A percentile compares a stretch with the other conserved stretches of the same genome.
Evolutionary conservation across 1,284 basidiomycete genomes (phyloP).

Genomic region (Ganoderma lingzhi): DNA sequence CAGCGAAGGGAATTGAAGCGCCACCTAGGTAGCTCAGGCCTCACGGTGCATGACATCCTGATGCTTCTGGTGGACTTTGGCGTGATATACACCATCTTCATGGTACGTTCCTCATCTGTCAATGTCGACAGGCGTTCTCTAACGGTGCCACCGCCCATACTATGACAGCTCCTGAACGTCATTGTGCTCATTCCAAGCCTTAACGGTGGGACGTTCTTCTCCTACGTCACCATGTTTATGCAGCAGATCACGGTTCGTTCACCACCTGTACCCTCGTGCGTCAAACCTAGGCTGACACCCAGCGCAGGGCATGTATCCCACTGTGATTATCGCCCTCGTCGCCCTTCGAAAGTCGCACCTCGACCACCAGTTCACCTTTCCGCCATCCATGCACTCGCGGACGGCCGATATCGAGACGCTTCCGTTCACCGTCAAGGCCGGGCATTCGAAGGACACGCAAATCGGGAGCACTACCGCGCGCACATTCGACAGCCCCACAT

Average conservation of each 20-base stretch:
- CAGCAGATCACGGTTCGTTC: conserved; percentile 20
- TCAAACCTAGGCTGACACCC: no score
- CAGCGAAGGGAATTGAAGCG: conserved; percentile 15
- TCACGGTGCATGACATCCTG: conserved; percentile 9
- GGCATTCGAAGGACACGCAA: not conserved
- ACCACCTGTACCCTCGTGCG: not conserved
- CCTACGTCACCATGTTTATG: conserved; percentile 21
- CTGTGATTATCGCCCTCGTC: conserved; percentile 21
- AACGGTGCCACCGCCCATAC: not conserved
- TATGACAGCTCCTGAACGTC: conserved; percentile 18
- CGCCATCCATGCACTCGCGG: not conserved
- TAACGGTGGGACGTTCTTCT: conserved; percentile 17
- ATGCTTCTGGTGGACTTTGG: conserved; percentile 20
- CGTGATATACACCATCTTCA: conserved; percentile 23
- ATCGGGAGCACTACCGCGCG: not conserved
- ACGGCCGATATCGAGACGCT: not conserved
- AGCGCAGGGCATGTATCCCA: conserved; percentile 23
- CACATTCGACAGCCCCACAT: not conserved
- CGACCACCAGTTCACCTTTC: conserved; percentile 25
- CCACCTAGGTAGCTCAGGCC: conserved; percentile 12
- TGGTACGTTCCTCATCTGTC: conserved; percentile 7
- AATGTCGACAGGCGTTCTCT: not conserved
- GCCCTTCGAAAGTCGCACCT: conserved; percentile 26
- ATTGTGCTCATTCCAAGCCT: conserved; percentile 19
- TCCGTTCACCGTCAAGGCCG: not conserved